Percentiles rank a stretch among this genome's conserved stretches.
Evolutionary conservation across 768 basidiomycete genomes (phyloP).

Genomic region (Leucocoprinus sp.): DNA sequence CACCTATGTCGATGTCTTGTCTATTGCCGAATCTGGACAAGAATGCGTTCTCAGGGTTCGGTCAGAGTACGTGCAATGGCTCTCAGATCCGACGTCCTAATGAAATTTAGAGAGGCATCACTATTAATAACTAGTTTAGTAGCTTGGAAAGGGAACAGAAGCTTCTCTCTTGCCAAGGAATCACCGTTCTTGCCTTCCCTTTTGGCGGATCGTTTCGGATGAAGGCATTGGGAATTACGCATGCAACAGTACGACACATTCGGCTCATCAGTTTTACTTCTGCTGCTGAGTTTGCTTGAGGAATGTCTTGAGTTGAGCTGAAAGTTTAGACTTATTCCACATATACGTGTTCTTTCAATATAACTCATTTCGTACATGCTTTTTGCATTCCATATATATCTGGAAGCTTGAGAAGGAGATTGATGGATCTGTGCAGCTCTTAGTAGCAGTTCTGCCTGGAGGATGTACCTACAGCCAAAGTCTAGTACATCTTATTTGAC

Average conservation of each 20-base stretch:
- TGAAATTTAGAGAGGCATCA: neutral
- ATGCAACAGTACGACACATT: neutral
- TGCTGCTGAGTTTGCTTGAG: too few species aligned
- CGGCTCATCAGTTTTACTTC: too few species aligned
- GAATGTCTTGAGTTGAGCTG: too few species aligned
- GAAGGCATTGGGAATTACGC: neutral
- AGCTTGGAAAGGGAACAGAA: neutral
- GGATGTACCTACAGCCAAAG: too few species aligned
- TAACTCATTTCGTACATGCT: too few species aligned
- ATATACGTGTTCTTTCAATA: too few species aligned
- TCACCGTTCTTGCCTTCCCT: constrained; percentile 9
- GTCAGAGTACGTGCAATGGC: constrained; percentile 1
- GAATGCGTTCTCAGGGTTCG: constrained; percentile 7
- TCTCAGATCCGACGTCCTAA: neutral
- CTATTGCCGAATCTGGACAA: neutral
- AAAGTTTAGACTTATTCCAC: too few species aligned
- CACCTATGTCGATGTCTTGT: constrained; percentile 5
- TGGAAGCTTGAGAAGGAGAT: too few species aligned
- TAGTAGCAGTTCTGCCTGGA: too few species aligned
- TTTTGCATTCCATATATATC: too few species aligned
- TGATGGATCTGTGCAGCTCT: too few species aligned
- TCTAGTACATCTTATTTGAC: too few species aligned
- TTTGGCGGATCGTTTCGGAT: neutral
- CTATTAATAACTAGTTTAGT: constrained; percentile 2
- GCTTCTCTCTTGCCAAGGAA: constrained; percentile 7